These are phyloP conservation scores for Rhizophora apiculata DNA, from an alignment of 345 rosid genomes.

Conservation along the genomic window DNA sequence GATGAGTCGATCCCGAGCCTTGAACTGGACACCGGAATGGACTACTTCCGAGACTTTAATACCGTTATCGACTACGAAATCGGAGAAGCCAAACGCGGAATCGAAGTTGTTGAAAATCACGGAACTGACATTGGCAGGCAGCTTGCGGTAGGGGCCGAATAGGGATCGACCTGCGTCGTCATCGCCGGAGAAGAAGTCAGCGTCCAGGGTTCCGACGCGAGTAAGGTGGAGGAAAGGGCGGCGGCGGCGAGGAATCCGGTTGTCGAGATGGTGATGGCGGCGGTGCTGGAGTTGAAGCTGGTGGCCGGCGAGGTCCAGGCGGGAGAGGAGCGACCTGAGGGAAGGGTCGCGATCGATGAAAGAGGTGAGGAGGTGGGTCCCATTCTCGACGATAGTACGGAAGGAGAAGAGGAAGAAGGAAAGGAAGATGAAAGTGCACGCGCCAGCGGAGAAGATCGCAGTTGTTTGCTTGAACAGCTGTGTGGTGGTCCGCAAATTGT, in stretches of 20 bases:
- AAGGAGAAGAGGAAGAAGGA: conserved; percentile 75
- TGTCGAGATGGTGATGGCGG: conserved; percentile 15
- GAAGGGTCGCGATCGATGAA: conserved; percentile 86
- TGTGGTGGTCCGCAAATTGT: conserved; percentile 60
- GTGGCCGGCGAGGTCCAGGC: conserved; percentile 53
- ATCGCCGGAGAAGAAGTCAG: conserved; percentile 80
- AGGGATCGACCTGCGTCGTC: conserved; percentile 51
- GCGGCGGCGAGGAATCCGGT: conserved; percentile 40
- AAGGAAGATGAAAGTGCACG: conserved; percentile 59
- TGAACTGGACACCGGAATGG: conserved; percentile 51
- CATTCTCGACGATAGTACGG: conserved; percentile 72
- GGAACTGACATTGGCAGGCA: conserved; percentile 52
- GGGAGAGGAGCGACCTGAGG: conserved; percentile 77
- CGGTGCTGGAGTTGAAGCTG: conserved; percentile 33
- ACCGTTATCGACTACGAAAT: conserved; percentile 51
- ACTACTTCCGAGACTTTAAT: conserved; percentile 48
- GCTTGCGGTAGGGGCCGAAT: conserved; percentile 29
- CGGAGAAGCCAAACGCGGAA: conserved; percentile 52
- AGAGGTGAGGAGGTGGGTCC: conserved; percentile 55
- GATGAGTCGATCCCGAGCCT: conserved; percentile 1
- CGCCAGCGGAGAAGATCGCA: conserved; percentile 43
- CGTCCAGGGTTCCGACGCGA: conserved; percentile 75
- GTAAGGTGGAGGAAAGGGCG: conserved; percentile 82
- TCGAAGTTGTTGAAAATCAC: conserved; percentile 52
- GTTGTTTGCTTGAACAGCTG: conserved; percentile 54